Base-by-base conservation (phyloP, 352 stramenopile genomes). In the Pythium scleroteichum region DNA sequence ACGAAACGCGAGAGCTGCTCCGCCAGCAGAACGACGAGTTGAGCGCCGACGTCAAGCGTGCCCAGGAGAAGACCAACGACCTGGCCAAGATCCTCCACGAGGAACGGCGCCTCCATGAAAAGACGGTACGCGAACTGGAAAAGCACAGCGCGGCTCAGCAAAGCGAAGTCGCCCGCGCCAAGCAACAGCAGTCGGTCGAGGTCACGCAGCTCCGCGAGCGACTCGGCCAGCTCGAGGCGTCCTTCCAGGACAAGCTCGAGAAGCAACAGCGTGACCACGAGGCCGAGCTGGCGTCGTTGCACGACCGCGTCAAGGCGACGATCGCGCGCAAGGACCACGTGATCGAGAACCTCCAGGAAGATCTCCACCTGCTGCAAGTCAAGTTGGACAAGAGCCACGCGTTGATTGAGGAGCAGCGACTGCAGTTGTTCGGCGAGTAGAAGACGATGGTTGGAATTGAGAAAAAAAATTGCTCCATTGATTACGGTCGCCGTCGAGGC, bases 301-400 rank as follows among this genome's bases (percentile, higher is more conserved):
- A 94, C 51, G 76, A 90, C 23, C 82, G 84, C 38, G 79, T 94
- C 12, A 82, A 83, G 19, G 60, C 77, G 7, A 92, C 82, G 2
- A 59, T 94, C 16, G 79, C 69, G 35, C 70, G 78, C 4, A 94
- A 92, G 63, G 82, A 94, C 52, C 70, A 88, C 42, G 61, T 70
- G 39, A 89, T 92, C 38, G 65, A 64, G 9, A 80, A 77, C 8
- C 64, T 91, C 14, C 80, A 90, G 24, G 84, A 88, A 27, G 80
- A 92, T 35, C 52, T 87, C 42, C 78, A 89, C 64, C 40, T 92
- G 48, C 48, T 83, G n/a, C 75, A 88, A n/a, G 82, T 80, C 3
- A 84, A 91, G 56, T 69, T 94, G 1, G 73, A 90, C 19, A 92
- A 90, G 58, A 90, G 80, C 49, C 71, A 87, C 32, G 75, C 76